Conservation (phyloP, 495 filamentous ascomycete species). For the Aspergillus haitiensis region DNA sequence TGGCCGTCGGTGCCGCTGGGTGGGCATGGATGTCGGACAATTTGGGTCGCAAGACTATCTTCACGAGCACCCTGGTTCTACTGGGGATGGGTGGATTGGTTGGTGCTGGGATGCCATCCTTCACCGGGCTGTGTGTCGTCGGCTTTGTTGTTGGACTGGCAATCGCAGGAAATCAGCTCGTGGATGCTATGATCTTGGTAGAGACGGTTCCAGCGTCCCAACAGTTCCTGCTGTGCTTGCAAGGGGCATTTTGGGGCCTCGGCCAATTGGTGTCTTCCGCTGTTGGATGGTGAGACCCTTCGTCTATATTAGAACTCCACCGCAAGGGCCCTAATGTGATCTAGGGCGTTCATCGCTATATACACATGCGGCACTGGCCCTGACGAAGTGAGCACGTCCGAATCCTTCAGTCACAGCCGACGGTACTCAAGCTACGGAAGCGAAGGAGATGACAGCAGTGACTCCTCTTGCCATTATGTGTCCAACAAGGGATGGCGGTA, state of each 20-base stretch:
- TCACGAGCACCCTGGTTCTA: constrained; percentile 29
- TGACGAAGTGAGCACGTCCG: constrained; percentile 20
- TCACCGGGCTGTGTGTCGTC: constrained; percentile 26
- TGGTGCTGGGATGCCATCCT: constrained; percentile 29
- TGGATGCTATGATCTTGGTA: constrained; percentile 25
- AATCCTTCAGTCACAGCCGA: constrained; percentile 12
- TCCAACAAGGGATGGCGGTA: constrained; percentile 35
- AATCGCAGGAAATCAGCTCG: constrained; percentile 26
- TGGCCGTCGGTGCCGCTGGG: constrained; percentile 24
- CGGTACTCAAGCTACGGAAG: neutral
- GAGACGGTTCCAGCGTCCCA: constrained; percentile 29
- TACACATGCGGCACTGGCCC: constrained; percentile 44
- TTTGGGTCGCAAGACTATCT: constrained; percentile 27
- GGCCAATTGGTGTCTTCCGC: constrained; percentile 26
- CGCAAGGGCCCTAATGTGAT: neutral
- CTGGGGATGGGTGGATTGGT: constrained; percentile 30
- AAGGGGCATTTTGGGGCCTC: constrained; percentile 25
- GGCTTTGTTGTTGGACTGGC: constrained; percentile 29
- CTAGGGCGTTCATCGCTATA: constrained; percentile 27
- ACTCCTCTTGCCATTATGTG: constrained; percentile 35
- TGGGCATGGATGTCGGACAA: constrained; percentile 32
- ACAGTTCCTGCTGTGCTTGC: constrained; percentile 31
- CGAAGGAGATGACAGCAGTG: constrained; percentile 8
- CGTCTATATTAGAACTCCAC: neutral
- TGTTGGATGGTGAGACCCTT: constrained; percentile 25